Base-by-base conservation (phyloP, 345 rosid genomes). In the Eucalyptus dawsonii region DNA sequence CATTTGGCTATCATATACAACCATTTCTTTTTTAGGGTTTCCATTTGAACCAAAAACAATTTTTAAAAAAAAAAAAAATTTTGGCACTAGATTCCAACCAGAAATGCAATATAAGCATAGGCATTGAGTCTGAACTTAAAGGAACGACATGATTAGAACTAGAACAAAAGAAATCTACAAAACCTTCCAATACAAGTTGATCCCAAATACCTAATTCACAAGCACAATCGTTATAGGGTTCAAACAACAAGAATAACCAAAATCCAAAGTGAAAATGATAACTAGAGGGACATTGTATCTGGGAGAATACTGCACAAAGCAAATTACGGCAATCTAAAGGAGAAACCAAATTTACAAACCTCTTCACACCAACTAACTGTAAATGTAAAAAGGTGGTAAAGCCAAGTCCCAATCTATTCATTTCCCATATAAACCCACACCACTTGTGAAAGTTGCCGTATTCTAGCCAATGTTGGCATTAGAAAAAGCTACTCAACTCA, bases 31-130 rank as follows among this genome's bases (percentile, higher is more conserved):
- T 53, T 53, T 7, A 53, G 2, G 56, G 56, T 53, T 53, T 53
- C 1, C 56, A 53, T 1, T 19, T 51, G 22, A 51, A 51, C 56
- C 56, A 17, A 17, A 17, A 51, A 17, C 22, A 17, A 1, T 17
- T 51, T 51, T 51, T n/a, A n/a, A n/a, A n/a, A n/a, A n/a, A n/a
- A 17, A 17, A 17, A 51, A 17, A 9, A 17, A 1, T 17, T 51
- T 51, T 51, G 4, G 56, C 56, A 53, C 56, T 53, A 53, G 24
- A 53, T 53, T 53, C 56, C 56, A 53, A 53, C 56, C 56, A 53
- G 0, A 53, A 53, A 53, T 0, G 56, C 10, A 53, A 53, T 53
- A 0, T 53, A 53, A 53, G 0, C 0, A 53, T 53, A 0, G 56
- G 56, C 24, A 53, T 53, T 3, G 56, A 53, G 56, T 53, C 22